phyloP scores from a whole-genome alignment of 140 eudicot species.

The Artemisia princeps region DNA sequence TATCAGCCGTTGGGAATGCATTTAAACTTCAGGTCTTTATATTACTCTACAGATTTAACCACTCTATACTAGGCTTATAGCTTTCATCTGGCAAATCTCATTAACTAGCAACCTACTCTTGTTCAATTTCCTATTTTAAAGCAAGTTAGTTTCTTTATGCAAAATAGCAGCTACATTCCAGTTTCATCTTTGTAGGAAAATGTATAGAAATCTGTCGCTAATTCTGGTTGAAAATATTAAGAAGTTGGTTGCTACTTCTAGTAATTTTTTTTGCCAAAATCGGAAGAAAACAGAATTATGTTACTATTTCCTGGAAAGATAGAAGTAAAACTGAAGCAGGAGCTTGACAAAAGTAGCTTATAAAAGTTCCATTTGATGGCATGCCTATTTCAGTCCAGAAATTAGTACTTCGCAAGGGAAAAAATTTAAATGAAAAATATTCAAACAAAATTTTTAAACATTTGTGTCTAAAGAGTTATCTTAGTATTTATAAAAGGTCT shows the following conservation, averaged over 20 bases:
- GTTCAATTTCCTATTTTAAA: background rate
- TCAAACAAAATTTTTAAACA: background rate
- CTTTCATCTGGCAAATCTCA: background rate
- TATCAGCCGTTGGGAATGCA: conserved; percentile 94
- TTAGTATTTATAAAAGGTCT: conserved; percentile 5
- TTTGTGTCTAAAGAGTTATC: background rate
- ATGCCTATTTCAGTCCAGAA: conserved; percentile 1
- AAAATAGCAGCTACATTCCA: background rate
- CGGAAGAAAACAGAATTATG: background rate
- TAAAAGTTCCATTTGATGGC: background rate
- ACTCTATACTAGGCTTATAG: background rate
- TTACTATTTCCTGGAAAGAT: background rate
- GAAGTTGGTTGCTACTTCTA: background rate
- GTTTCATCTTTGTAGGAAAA: background rate
- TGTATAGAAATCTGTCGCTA: background rate
- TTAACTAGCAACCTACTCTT: background rate
- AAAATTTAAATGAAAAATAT: background rate
- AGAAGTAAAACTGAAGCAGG: background rate
- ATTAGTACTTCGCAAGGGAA: background rate
- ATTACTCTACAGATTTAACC: conserved; percentile 3
- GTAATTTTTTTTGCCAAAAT: background rate
- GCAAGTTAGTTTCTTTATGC: conserved; percentile 5
- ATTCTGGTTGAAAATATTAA: background rate
- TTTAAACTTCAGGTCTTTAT: conserved; percentile 77
- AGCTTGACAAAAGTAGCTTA: conserved; percentile 12